A percentile compares a stretch with the other conserved stretches of the same genome.
These are phyloP conservation scores for Astrothelium subdiscretum DNA, from an alignment of 495 filamentous ascomycete genomes.

Conservation along the genomic window DNA sequence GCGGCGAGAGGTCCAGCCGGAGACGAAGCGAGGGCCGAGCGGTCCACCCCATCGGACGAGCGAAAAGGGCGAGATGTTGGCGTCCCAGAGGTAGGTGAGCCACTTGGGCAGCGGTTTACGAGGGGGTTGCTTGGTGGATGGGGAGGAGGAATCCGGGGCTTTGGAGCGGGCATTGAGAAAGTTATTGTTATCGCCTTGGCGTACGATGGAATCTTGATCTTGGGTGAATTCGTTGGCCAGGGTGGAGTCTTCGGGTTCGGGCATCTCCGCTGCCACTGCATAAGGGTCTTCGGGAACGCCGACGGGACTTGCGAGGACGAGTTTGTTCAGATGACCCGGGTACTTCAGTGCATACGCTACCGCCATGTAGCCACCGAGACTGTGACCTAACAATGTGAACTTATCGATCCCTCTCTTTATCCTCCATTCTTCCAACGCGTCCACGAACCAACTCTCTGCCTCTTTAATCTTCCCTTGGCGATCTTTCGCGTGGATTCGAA, in stretches of 20 bases:
- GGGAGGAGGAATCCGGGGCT: constrained; percentile 18
- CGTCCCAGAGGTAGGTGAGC: constrained; percentile 90
- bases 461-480: constrained; percentile 72
- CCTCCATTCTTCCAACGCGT: constrained; percentile 93
- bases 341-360: constrained; percentile 95
- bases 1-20: constrained; percentile 85
- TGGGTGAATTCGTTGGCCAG: constrained; percentile 63
- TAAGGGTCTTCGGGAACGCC: constrained; percentile 93
- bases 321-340: constrained; percentile 83
- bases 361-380: constrained; percentile 85
- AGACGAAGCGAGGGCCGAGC: constrained; percentile 79
- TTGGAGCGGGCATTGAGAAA: constrained; percentile 42
- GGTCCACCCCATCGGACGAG: constrained; percentile 85
- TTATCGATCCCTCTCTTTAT: constrained; percentile 75
- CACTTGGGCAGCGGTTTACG: constrained; percentile 67
- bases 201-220: constrained; percentile 43
- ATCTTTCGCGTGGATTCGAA: constrained; percentile 72
- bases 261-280: constrained; percentile 69
- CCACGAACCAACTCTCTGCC: constrained; percentile 92
- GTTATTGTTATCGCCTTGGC: constrained; percentile 44
- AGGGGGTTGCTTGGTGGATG: constrained; percentile 26
- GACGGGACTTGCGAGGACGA: constrained; percentile 87
- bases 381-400: constrained; percentile 89
- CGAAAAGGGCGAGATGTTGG: constrained; percentile 90
- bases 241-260: constrained; percentile 59